A percentile compares a stretch with the other conserved stretches of the same genome.
Evolutionary conservation across 306 rosid genomes (phyloP).

Genomic region (Vachellia pachyceras): DNA sequence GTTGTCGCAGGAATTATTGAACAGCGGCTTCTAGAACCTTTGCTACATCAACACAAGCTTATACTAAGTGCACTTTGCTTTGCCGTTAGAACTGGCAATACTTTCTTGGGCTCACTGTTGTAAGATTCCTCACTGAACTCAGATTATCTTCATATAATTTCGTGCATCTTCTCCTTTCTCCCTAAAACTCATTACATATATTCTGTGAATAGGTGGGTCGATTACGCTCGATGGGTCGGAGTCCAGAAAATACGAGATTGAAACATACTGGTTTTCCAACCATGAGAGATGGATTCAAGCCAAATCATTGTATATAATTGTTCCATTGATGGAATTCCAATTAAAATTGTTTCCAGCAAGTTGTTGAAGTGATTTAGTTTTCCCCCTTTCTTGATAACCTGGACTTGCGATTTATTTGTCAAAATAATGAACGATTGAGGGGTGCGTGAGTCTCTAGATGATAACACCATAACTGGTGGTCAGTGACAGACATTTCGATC

Average conservation of each 20-base stretch:
- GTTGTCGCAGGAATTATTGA: constrained; percentile 82
- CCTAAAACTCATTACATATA: background rate
- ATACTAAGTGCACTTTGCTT: constrained; percentile 67
- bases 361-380: constrained; percentile 30
- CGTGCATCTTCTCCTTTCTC: background rate
- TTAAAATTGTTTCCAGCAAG: constrained; percentile 27
- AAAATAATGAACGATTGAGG: constrained; percentile 34
- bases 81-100: constrained; percentile 79
- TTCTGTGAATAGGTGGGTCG: constrained; percentile 79
- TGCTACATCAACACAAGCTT: constrained; percentile 67
- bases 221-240: constrained; percentile 84
- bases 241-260: constrained; percentile 67
- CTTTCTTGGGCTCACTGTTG: constrained; percentile 85
- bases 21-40: constrained; percentile 81
- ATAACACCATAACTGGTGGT: constrained; percentile 1
- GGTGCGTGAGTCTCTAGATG: constrained; percentile 21
- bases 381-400: constrained; percentile 18
- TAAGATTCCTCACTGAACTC: constrained; percentile 49
- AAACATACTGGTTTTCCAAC: constrained; percentile 28
- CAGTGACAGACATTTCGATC: background rate
- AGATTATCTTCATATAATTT: background rate
- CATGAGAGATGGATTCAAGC: too few species aligned
- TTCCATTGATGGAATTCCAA: constrained; percentile 19
- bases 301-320: constrained; percentile 1
- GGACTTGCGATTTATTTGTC: background rate